Evolutionary conservation across 345 rosid genomes (phyloP), one percentile per base, ranked within the genome.

Genomic region (Linum trigynum): DNA sequence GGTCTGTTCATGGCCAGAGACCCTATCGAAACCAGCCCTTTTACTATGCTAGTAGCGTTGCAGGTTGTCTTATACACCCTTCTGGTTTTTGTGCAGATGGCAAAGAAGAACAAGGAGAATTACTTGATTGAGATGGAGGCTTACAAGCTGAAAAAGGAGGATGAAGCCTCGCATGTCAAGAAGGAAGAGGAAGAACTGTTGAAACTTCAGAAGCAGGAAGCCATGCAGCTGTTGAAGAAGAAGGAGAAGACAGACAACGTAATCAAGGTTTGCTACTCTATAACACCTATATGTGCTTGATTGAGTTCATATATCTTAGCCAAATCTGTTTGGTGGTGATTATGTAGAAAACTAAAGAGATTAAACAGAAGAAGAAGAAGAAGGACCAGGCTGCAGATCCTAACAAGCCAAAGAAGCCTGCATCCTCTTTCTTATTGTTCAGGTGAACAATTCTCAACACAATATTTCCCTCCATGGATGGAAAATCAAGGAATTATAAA

Each of bases 171-270:
- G 75, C 74, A 68, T 57, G 79, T 73, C 62, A 80, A 74, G 76
- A 87, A 65, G 70, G 91, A 87, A 74, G 96, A 79, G 76, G 96
- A 86, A 61, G 97, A 92, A 61, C 72, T 76, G 68, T 57, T 90
- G 85, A 92, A 87, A 75, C 94, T 92, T 67, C 96, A 85, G 23
- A 92, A 82, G 77, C 96, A 87, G 63, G 98, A 92, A 88, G 98
- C 94, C 11, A 57, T 88, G 23, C 96, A 90, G 62, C 53, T 90
- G 50, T 94, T 92, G 1, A 92, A 81, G 84, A 92, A 83, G 86
- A 92, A 92, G 78, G 98, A 92, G 81, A 94, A 84, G 77, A 78
- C 97, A 0, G 97, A 86, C 3, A 84, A 83, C 83, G 76, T 94
- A 5, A 90, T 94, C 48, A 90, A 94, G 90, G 90, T 85, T n/a